phyloP scores from a whole-genome alignment of 2,329 filamentous ascomycete genomes.

The Rhinocladiella mackenziei region DNA sequence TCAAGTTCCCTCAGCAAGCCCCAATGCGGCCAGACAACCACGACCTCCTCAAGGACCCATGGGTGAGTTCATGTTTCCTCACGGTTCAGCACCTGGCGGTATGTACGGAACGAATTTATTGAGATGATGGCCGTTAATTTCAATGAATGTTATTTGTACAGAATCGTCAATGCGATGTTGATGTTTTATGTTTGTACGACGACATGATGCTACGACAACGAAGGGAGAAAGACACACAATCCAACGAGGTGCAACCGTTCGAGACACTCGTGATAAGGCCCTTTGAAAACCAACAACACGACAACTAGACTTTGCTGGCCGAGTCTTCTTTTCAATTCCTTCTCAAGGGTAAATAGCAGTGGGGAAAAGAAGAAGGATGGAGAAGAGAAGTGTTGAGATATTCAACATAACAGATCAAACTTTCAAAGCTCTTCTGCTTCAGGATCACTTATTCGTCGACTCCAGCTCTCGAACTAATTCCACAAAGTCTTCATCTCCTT shows the following conservation, averaged over 20 bases:
- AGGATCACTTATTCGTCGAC: constrained; percentile 1
- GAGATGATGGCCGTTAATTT: background rate
- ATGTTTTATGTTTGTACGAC: constrained; percentile 21
- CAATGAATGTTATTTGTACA: too few relatives aligned
- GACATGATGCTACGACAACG: constrained; percentile 20
- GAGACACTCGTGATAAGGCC: too few relatives aligned
- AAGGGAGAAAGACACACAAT: constrained; percentile 3
- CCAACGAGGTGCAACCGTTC: background rate
- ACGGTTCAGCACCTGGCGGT: constrained; percentile 11
- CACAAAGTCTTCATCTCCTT: constrained; percentile 18
- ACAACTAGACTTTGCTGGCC: constrained; percentile 14
- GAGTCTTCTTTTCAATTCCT: constrained; percentile 19
- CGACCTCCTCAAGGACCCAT: constrained; percentile 12
- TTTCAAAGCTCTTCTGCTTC: background rate
- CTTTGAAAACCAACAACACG: constrained; percentile 4
- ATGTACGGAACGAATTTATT: constrained; percentile 20
- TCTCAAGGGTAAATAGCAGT: background rate
- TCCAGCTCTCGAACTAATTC: constrained; percentile 18
- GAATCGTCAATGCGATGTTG: constrained; percentile 6
- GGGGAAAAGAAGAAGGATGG: background rate
- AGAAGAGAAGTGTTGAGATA: background rate
- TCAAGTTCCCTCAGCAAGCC: constrained; percentile 8
- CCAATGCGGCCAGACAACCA: constrained; percentile 9
- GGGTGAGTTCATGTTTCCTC: constrained; percentile 18
- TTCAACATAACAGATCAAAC: background rate